Evolutionary conservation across 805 yeast species (phyloP), one percentile per base, ranked within the genome.

Genomic region (Wickerhamiella spandovensis): DNA sequence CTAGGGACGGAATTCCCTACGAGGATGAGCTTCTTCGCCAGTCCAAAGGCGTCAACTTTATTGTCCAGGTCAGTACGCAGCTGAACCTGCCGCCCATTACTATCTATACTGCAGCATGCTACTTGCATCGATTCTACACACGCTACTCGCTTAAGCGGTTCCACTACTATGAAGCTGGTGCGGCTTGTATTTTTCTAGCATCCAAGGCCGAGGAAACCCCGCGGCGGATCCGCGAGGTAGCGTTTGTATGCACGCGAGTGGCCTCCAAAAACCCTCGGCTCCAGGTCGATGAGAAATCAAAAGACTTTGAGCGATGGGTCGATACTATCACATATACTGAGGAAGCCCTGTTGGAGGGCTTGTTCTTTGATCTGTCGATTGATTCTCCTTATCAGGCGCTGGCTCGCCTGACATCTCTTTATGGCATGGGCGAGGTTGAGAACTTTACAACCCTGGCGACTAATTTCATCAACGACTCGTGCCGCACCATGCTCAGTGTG

Each of bases 141-240:
- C 62, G 76, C 24, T 61, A 64, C 48, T 70, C 74, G 35, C 55
- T 75, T 47, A 61, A 63, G 39, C 59, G 64, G 43, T 64, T 64
- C 53, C 80, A 75, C 52, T 70, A 71, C 48, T 77, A 71, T 54
- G 78, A 77, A 51, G 65, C 72, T 7, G 79, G 72, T 0, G 78
- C 76, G 1, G 70, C 78, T 2, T 62, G 74, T 28, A 55, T 77
- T 17, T 77, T 77, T 55, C 61, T 77, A 23, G 79, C 79, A 3
- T 68, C 76, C 49, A 77, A 77, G 53, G 69, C 75, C 7, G 79
- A 76, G 48, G 82, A 77, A 50, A 68, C 76, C 28, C 67, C 72
- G 32, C 65, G 81, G 25, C 61, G 70, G 38, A 59, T 77, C 25
- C 61, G 71, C 41, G 79, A 76, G 48, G 68, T 77, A 4, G 76